Evolutionary conservation across 108 stramenopile species (phyloP).

Genomic region (Cyclotella baltica): DNA sequence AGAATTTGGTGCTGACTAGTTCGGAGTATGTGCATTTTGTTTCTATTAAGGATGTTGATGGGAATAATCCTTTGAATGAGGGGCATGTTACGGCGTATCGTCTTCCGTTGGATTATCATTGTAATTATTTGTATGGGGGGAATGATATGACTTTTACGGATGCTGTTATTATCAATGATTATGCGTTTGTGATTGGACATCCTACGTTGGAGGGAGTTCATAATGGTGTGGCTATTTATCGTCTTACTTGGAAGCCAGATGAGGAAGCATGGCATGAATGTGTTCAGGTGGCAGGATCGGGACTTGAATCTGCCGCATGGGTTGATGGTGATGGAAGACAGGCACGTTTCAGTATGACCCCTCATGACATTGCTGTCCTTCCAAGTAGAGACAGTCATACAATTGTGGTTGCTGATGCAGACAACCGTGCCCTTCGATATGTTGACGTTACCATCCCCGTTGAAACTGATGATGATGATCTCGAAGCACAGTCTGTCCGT

Average conservation of each 20-base stretch:
- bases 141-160: conserved; percentile 46
- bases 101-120: conserved; percentile 51
- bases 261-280: conserved; percentile 51
- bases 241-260: conserved; percentile 51
- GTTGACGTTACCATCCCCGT: conserved; percentile 50
- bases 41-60: conserved; percentile 29
- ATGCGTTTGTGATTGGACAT: conserved; percentile 54
- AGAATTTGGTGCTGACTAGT: conserved; percentile 45
- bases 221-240: conserved; percentile 53
- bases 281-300: conserved; percentile 45
- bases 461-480: conserved; percentile 30
- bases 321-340: conserved; percentile 44
- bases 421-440: conserved; percentile 47
- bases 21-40: conserved; percentile 41
- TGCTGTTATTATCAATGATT: conserved; percentile 53
- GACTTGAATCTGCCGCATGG: conserved; percentile 41
- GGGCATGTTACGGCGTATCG: conserved; percentile 34
- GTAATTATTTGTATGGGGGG: conserved; percentile 44
- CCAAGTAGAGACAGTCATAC: conserved; percentile 33
- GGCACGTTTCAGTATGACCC: conserved; percentile 47
- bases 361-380: conserved; percentile 45
- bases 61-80: conserved; percentile 35
- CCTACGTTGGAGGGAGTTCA: conserved; percentile 25
- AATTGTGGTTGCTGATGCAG: conserved; percentile 42
- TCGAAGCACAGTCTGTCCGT: conserved; percentile 21